Percentiles rank a stretch among this genome's conserved stretches.
Evolutionary conservation across 1,284 basidiomycete genomes (phyloP).

Genomic region (Tilletia caries): DNA sequence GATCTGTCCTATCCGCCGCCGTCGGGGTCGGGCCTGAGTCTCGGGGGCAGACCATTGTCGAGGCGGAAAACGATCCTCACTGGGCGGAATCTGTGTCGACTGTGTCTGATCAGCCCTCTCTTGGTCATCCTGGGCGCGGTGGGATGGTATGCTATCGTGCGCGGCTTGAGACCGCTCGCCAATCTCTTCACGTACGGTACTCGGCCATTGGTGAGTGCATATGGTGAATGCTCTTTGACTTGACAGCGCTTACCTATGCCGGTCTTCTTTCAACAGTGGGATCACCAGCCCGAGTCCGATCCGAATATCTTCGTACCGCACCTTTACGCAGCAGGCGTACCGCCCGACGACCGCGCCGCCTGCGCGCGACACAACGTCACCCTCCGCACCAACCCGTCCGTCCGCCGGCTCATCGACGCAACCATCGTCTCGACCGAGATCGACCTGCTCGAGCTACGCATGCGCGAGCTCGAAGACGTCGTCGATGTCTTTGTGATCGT

Average conservation of each 20-base stretch:
- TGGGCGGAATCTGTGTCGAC: neutral
- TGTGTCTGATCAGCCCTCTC: slow-evolving; percentile 1
- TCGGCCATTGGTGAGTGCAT: neutral
- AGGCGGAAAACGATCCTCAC: neutral
- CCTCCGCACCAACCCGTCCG: neutral
- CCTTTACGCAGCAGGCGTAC: slow-evolving; percentile 62
- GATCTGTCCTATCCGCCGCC: neutral
- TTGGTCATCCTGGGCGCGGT: neutral
- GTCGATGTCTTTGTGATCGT: slow-evolving; percentile 68
- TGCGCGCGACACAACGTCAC: slow-evolving; percentile 64
- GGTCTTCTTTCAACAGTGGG: neutral
- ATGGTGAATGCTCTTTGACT: neutral
- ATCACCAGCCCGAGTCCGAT: slow-evolving; percentile 7
- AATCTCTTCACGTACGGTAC: slow-evolving; percentile 7
- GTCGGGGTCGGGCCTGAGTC: neutral
- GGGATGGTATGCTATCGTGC: neutral
- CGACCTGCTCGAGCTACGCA: slow-evolving; percentile 67
- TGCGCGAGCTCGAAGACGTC: slow-evolving; percentile 64
- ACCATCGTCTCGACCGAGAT: slow-evolving; percentile 60
- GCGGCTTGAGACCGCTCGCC: neutral
- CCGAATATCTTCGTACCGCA: slow-evolving; percentile 58
- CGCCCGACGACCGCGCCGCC: slow-evolving; percentile 56
- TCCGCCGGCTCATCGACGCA: slow-evolving; percentile 22
- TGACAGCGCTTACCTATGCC: neutral
- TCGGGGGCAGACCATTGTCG: neutral